Evolutionary conservation across 345 rosid species (phyloP).

Genomic region (Citrus trifoliata): DNA sequence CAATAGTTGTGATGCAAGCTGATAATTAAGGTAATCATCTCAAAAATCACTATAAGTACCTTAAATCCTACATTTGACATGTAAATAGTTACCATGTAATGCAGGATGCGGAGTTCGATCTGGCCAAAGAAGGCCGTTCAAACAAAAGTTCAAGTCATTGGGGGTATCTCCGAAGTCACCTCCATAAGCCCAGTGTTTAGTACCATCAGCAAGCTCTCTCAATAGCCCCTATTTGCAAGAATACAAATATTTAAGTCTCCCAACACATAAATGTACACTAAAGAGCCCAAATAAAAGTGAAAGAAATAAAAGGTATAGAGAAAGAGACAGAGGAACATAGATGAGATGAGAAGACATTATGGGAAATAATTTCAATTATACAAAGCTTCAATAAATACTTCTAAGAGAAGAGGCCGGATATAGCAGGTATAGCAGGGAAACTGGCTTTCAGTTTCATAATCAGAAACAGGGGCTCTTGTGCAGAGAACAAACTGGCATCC

Average conservation of each 20-base stretch:
- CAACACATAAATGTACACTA: not conserved
- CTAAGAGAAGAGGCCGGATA: not conserved
- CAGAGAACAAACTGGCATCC: not conserved
- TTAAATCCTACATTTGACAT: not conserved
- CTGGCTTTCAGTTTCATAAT: not conserved
- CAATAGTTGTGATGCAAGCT: slow-evolving; percentile 23
- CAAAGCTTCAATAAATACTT: not conserved
- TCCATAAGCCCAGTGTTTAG: slow-evolving; percentile 95
- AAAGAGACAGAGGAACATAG: not conserved
- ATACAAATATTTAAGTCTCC: slow-evolving; percentile 2
- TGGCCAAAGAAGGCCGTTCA: slow-evolving; percentile 92
- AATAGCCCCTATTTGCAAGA: slow-evolving; percentile 57
- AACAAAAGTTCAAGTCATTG: slow-evolving; percentile 92
- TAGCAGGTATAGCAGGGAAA: not conserved
- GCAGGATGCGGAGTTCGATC: slow-evolving; percentile 96
- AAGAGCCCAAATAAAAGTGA: not conserved
- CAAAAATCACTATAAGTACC: not conserved
- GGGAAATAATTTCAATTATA: not conserved
- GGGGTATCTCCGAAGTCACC: slow-evolving; percentile 97
- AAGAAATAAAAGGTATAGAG: not conserved
- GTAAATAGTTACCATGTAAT: slow-evolving; percentile 57
- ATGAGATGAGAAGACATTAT: not conserved
- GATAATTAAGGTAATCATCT: slow-evolving; percentile 6
- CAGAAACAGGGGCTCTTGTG: not conserved
- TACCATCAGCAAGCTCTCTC: slow-evolving; percentile 64